These are phyloP conservation scores for Septoria petroselini DNA, from an alignment of 2,329 filamentous ascomycete species.

Conservation along the genomic window DNA sequence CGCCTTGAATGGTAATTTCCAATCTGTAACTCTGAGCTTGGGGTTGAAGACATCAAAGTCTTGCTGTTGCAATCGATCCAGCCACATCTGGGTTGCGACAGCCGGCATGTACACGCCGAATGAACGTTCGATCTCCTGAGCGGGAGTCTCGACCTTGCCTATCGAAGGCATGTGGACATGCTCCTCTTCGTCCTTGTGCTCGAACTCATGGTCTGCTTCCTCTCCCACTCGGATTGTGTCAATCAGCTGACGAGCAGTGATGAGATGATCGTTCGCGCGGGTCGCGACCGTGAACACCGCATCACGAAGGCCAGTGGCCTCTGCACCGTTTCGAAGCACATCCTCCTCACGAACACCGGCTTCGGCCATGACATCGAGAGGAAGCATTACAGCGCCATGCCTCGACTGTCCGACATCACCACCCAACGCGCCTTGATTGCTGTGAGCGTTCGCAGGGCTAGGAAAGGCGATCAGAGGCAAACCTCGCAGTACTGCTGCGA, in stretches of 20 bases:
- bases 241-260: conserved; percentile 89
- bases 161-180: conserved; percentile 48
- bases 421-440: conserved; percentile 45
- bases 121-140: conserved; percentile 60
- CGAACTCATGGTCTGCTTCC: conserved; percentile 79
- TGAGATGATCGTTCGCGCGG: conserved; percentile 89
- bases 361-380: conserved; percentile 85
- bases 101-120: conserved; percentile 81
- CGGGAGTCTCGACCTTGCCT: conserved; percentile 37
- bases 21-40: conserved; percentile 63
- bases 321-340: conserved; percentile 73
- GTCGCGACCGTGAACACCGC: conserved; percentile 91
- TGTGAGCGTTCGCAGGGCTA: conserved; percentile 56
- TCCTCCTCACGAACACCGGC: conserved; percentile 81
- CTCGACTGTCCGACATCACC: conserved; percentile 44
- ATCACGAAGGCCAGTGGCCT: conserved; percentile 78
- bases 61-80: conserved; percentile 70
- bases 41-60: conserved; percentile 80
- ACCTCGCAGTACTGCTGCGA: conserved; percentile 79
- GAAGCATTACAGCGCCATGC: conserved; percentile 71
- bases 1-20: conserved; percentile 81
- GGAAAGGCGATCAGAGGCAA: conserved; percentile 84
- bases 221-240: conserved; percentile 71
- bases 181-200: conserved; percentile 76
- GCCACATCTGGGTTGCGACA: conserved; percentile 72